Conservation (phyloP, 2,329 filamentous ascomycete genomes). For the Massarina eburnea region DNA sequence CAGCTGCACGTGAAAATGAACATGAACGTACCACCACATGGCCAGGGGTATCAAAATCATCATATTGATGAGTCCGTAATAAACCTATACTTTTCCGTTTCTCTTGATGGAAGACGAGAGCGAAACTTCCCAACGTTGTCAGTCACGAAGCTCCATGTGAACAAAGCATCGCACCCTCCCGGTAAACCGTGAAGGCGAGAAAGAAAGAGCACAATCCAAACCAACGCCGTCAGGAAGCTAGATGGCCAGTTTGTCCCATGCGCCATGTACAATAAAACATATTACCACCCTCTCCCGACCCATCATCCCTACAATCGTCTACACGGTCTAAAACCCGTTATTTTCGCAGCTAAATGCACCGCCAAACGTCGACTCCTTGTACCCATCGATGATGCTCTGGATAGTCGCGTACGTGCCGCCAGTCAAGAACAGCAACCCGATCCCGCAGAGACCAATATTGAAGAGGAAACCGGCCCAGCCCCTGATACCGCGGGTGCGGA, state of each 20-base stretch:
- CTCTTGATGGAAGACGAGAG: too few species aligned
- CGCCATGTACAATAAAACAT: too few species aligned
- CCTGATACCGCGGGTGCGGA: conserved; percentile 55
- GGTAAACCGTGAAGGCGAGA: too few species aligned
- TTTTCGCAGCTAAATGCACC: conserved; percentile 73
- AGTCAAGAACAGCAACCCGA: conserved; percentile 78
- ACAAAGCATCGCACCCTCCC: too few species aligned
- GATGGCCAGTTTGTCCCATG: neutral
- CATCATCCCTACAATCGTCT: neutral
- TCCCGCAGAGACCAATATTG: conserved; percentile 72
- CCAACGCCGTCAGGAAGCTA: neutral
- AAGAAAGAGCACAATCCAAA: too few species aligned
- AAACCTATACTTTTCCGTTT: too few species aligned
- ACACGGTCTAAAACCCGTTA: conserved; percentile 58
- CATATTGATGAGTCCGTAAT: too few species aligned
- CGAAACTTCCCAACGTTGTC: too few species aligned
- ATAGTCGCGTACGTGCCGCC: conserved; percentile 76
- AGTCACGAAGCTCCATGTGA: too few species aligned
- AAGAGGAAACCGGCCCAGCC: conserved; percentile 60
- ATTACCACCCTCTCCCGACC: neutral
- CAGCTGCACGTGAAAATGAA: too few species aligned
- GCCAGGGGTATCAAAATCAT: too few species aligned
- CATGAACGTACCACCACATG: too few species aligned
- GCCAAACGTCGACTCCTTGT: conserved; percentile 64
- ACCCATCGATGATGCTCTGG: conserved; percentile 73